Evolutionary conservation across 495 filamentous ascomycete species (phyloP).

Genomic region (Chaetomidium leptoderma): DNA sequence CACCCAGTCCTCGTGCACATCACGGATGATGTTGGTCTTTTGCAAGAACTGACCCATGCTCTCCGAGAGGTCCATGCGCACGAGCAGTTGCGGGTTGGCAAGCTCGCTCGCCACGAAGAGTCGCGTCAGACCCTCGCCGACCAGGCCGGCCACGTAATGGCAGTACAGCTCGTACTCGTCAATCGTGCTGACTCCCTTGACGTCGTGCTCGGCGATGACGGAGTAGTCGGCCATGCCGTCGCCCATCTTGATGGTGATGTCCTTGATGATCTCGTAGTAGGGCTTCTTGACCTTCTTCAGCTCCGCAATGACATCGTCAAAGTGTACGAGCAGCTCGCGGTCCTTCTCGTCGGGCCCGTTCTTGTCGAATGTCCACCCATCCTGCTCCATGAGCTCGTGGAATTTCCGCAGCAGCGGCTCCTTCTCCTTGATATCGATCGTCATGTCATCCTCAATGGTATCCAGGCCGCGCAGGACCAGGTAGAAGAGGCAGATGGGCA

Average conservation of each 20-base stretch:
- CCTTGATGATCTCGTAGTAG: conserved; percentile 84
- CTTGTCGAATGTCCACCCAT: conserved; percentile 85
- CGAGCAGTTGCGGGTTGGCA: conserved; percentile 77
- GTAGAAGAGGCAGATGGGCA: conserved; percentile 92
- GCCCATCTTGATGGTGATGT: conserved; percentile 93
- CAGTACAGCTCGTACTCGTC: conserved; percentile 93
- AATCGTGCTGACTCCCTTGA: conserved; percentile 74
- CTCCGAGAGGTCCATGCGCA: conserved; percentile 76
- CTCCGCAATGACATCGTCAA: conserved; percentile 79
- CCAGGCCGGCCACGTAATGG: conserved; percentile 94
- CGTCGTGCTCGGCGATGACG: conserved; percentile 71
- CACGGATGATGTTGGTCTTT: conserved; percentile 98
- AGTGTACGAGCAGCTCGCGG: conserved; percentile 83
- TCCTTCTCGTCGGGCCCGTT: conserved; percentile 94
- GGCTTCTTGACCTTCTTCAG: conserved; percentile 82
- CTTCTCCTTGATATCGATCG: conserved; percentile 72
- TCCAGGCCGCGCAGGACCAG: conserved; percentile 84
- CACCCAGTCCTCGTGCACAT: conserved; percentile 82
- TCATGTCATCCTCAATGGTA: conserved; percentile 98
- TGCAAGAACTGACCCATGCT: conserved; percentile 97
- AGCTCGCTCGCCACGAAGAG: conserved; percentile 86
- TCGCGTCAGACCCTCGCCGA: conserved; percentile 87
- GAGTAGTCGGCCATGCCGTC: conserved; percentile 97
- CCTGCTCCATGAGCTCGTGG: conserved; percentile 65
- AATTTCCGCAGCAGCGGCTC: conserved; percentile 84